Base-by-base conservation (phyloP, 2,329 filamentous ascomycete species). In the Alternaria sp. region DNA sequence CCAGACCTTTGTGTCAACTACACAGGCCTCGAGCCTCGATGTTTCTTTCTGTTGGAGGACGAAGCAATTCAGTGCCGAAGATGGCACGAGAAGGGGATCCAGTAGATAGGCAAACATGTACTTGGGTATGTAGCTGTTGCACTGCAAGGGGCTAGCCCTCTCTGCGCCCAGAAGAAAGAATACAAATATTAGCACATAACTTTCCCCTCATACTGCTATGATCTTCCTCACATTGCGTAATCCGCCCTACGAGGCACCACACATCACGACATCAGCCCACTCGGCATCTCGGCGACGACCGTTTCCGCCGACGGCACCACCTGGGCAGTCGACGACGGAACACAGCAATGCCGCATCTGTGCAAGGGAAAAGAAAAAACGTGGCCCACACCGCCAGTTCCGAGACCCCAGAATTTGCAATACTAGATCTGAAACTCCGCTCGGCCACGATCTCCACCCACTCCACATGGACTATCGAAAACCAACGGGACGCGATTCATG, bases 1-100 rank as follows among this genome's bases (percentile, higher is more conserved):
- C 74, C 74, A 77, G 73, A 76, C 74, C 64, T 63, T 59, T 60
- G 66, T 65, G 73, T 76, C 72, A 75, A 67, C 65, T 66, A 72
- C 63, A 72, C 48, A 64, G 69, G 70, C 72, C 61, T 59, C 40
- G 53, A 51, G 67, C 68, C 65, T 65, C 26, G 62, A 63, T 69
- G 52, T 56, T 65, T 59, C 34, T 58, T n/a, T 59, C 50, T 42
- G 41, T 50, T 52, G 45, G 39, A 56, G 53, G n/a, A 56, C 42
- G 21, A n/a, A 41, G 23, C 31, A n/a, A 40, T 17, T 33, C 39
- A 44, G 45, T 41, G 52, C 52, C 23, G 46, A 44, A 50, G 53
- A 28, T 44, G n/a, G 41, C 37, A 54, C 34, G 37, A 17, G 45
- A 41, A 51, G 37, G 49, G 29, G 40, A 28, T 11, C 39, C 17